Evolutionary conservation across 768 basidiomycete genomes (phyloP), one percentile per base, ranked within the genome.

Genomic region (Multifurca ochricompacta): DNA sequence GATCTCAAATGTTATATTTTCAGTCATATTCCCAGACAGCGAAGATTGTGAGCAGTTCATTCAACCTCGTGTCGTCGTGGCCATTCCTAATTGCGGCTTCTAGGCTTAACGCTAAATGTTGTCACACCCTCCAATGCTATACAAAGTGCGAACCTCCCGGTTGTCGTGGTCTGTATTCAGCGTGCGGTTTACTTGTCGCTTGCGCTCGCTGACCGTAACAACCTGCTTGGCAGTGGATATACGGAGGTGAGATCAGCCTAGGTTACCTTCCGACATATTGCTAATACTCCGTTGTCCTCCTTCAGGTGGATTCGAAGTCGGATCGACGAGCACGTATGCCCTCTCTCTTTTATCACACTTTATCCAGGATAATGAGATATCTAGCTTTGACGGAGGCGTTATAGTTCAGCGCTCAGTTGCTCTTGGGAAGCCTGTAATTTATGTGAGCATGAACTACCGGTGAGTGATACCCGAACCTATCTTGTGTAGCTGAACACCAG

Each of bases 391-490:
- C 45, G 57, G 53, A n/a, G 19, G 21, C 1, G 28, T 46, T 4
- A 55, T 66, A 10, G 65, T 65, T n/a, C n/a, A 48, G 6, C 47
- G 65, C 11, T 65, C 65, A 5, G 61, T 64, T 4, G 49, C 55
- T 1, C 46, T 66, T 14, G 48, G 52, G 3, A 39, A 62, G 16
- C 65, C 65, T 1, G 45, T 65, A 23, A 48, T 66, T 25, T 65
- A 56, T 35, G 64, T 67, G 19, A 62, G 57, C 30, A 48, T 64
- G 41, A 67, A 66, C 39, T 67, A 67, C 41, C 59, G 65, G 50
- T 52, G 32, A 11, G 56, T 39, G 13, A 8, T 25, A 40, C 2
- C 18, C 18, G 19, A 8, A 11, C 14, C 43, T n/a, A 13, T 27
- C 37, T 16, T 2, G 18, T 34, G 10, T 5, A 27, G 13, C n/a